Evolutionary conservation across 768 basidiomycete species (phyloP), one percentile per base, ranked within the genome.

Genomic region (Mycena albidolilacea): DNA sequence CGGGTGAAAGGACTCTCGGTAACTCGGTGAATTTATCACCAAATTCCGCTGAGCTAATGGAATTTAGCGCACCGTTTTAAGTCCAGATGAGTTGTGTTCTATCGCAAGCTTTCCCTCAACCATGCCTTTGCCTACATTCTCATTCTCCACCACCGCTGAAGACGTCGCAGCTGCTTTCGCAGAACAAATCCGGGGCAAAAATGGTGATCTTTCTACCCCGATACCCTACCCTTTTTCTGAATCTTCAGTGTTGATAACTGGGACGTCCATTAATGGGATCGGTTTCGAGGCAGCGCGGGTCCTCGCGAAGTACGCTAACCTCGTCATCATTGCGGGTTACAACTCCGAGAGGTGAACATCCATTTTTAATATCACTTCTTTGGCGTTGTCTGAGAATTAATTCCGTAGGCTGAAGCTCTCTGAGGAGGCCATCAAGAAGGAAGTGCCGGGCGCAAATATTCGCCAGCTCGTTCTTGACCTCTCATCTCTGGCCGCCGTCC

Each of bases 391-490:
- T 30, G 11, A 23, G n/a, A 39, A 7, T 8, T n/a, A 2, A 21
- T 61, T 7, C 21, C 38, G 1, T 44, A 67, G 66, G 57, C 39
- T 67, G 38, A 35, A 46, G 55, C 55, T 59, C 55, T 44, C 66
- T 12, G 57, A 67, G 38, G 66, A 67, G 10, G 66, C 66, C 15
- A 44, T 67, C 21, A 59, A 48, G 43, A 67, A 67, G 17, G 57
- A 67, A 19, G 4, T 58, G 7, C 66, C 66, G 2, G 3, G 54
- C 14, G 66, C 66, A 14, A 58, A 46, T 15, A 37, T 67, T 46
- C 66, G 66, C 6, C 66, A 11, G 14, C 43, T 67, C 60, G 11
- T 63, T 17, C 63, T 70, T 17, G 63, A 70, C 41, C 69, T 70
- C 17, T 41, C 52, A 9, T 70, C 69, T 21, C 43, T 70, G 3